Evolutionary conservation across 305 asterid species (phyloP), one percentile per base, ranked within the genome.

Genomic region (Fraxinus platypoda): DNA sequence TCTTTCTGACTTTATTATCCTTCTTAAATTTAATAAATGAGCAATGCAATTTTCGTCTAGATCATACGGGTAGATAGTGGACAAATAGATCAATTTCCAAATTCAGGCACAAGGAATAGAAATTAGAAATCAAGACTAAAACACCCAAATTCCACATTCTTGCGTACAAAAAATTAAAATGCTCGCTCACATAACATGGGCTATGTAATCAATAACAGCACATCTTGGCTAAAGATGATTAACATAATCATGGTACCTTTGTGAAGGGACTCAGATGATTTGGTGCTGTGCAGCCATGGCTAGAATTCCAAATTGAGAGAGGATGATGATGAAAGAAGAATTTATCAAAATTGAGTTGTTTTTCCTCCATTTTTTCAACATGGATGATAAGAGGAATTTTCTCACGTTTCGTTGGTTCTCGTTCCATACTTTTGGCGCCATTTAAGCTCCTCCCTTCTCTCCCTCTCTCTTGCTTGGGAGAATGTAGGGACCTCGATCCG

Each of bases 361-460:
- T 4, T 68, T 35, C 64, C 17, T 23, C 8, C 75, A 19, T 71
- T 33, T 78, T 41, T 33, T 8, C 11, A 19, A 81, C 73, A 11
- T 49, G 7, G 59, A 15, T 49, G 59, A 49, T 49, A 49, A 17
- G 62, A 17, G 23, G 23, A 49, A 15, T 15, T 49, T 49, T 49
- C 62, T 49, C 21, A 49, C 62, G 62, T 49, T 15, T 43, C 54
- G 54, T 68, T 54, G 35, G 83, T 70, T 49, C 81, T 81, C 76
- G 62, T 15, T 25, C 75, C 80, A 80, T 82, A 73, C 73, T 75
- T 73, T 82, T 84, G 83, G 84, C 87, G 85, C 88, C 87, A 79
- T 59, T 19, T 59, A 59, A 19, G 30, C 70, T 59, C 30, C 70
- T 59, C 13, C 13, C 11, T 57, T n/a, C 26, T 1, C 25, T 8